Evolutionary conservation across 176 grass and related monocot genomes (phyloP), one percentile per base, ranked within the genome.

Genomic region (Aegilops sharonensis): DNA sequence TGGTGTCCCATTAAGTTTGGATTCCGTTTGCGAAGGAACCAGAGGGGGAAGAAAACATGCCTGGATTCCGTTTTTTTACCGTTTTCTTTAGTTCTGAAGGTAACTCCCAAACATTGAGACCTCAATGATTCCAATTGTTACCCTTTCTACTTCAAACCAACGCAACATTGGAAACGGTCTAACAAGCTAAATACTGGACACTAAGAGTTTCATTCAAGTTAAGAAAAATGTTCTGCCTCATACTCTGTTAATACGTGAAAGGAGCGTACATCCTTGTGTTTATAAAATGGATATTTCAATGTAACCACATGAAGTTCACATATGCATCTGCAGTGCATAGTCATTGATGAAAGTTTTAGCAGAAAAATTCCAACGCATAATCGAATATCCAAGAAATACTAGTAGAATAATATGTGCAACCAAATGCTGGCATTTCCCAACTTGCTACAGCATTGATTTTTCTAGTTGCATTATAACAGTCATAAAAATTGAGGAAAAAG

Each of bases 361-460:
- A 30, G 8, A 66, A 27, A 45, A 63, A 9, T 11, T 29, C 42
- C 14, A 29, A 24, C 21, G 7, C 11, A 50, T 65, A 34, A 50
- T 14, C 34, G 15, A 84, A 9, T 66, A 77, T 54, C 40, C 10
- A 85, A 54, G 21, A 66, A 39, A 68, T 71, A 56, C 60, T 39
- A 25, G 30, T 67, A 34, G 10, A 76, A 13, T 25, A 50, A 76
- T 65, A 85, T 77, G 67, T 67, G 66, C 42, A 85, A 76, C 25
- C 13, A 81, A 20, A 61, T 77, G 66, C 14, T 77, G 35, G 9
- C 60, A 61, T 85, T 52, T 77, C 36, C 68, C 63, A 78, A 72
- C 47, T 54, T 82, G 69, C 4, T 77, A 13, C 52, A 72, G 24
- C 5, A 72, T 54, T 5, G 14, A 64, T 27, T 69, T 21, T 64